Base-by-base conservation (phyloP, 2,329 filamentous ascomycete genomes). In the Penicillium sp. region DNA sequence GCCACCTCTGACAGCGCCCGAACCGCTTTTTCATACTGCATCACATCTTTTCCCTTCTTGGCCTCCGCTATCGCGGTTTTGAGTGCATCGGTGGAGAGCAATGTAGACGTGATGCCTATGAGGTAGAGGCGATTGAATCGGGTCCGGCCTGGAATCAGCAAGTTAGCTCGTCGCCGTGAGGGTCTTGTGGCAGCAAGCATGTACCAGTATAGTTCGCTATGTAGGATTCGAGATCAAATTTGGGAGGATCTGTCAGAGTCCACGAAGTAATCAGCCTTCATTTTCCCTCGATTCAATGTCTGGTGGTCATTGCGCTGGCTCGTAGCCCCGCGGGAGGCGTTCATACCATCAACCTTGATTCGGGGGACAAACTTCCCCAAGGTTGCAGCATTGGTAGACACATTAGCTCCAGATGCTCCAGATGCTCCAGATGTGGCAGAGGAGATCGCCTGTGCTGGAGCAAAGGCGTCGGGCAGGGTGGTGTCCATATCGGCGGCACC, bases 221-320 rank as follows among this genome's bases (percentile, higher is more conserved):
- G 66, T 96, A 97, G 25, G 85, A 80, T 46, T 96, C 88, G 28
- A 98, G 78, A 57, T 97, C 93, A 54, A 97, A 84, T 61, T 91
- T 95, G 7, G 91, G 90, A 5, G 79, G 68, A 33, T 88, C 87
- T 91, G 15, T 25, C 20, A 21, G 7, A 25, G 26, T 9, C n/a
- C n/a, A n/a, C n/a, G n/a, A n/a, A n/a, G n/a, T n/a, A n/a, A n/a
- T n/a, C n/a, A n/a, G n/a, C n/a, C n/a, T n/a, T n/a, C n/a, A n/a
- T n/a, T n/a, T n/a, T n/a, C n/a, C n/a, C n/a, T n/a, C n/a, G n/a
- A n/a, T n/a, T n/a, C n/a, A 27, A n/a, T 13, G 25, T 27, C 25
- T n/a, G 25, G 10, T 32, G 39, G 28, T 39, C 33, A 38, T 38
- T 36, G 43, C 35, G 25, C 32, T 28, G 30, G 20, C n/a, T 20